Evolutionary conservation across 2,329 filamentous ascomycete genomes (phyloP), one percentile per base, ranked within the genome.

Genomic region (Curvularia verruculosa): DNA sequence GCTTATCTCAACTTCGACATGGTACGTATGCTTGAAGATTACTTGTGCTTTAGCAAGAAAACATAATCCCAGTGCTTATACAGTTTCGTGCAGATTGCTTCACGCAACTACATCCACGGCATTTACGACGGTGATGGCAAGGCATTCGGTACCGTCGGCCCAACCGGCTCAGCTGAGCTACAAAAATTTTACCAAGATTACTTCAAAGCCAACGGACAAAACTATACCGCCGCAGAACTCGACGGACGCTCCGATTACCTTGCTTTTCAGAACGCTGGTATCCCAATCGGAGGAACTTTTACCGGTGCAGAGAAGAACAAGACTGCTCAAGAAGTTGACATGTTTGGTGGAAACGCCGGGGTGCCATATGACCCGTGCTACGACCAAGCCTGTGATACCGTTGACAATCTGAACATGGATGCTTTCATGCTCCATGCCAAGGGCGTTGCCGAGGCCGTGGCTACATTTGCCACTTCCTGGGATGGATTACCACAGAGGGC

Each of bases 1-100:
- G 70, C 73, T 7, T 77, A 77, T 59, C 72, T 78, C 44, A 77
- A 79, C 65, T 79, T 78, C 61, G 77, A 79, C 60, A 78, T 78
- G 76, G 59, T 62, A 52, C 44, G 56, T 23, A 3, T 15, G 26
- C 13, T 18, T 19, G 2, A 18, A 2, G 2, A 21, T 10, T n/a
- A 15, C 8, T 47, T 3, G 39, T 49, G 6, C 6, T 34, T n/a
- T n/a, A 15, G 31, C 5, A 34, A 15, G 31, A n/a, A 34, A 15
- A 34, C 4, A 31, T 12, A 5, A 28, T 5, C 31, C 31, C 6
- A 34, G 31, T 1, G 9, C 31, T 34, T 34, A 34, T 6, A 34
- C 31, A 4, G 41, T 44, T 29, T 18, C 9, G 8, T 26, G 13
- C 26, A 51, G 48, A 75, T 77, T 48, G 75, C 73, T 8, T 71